Conservation (phyloP, 352 stramenopile species). For the Hyaloperonospora brassicae region DNA sequence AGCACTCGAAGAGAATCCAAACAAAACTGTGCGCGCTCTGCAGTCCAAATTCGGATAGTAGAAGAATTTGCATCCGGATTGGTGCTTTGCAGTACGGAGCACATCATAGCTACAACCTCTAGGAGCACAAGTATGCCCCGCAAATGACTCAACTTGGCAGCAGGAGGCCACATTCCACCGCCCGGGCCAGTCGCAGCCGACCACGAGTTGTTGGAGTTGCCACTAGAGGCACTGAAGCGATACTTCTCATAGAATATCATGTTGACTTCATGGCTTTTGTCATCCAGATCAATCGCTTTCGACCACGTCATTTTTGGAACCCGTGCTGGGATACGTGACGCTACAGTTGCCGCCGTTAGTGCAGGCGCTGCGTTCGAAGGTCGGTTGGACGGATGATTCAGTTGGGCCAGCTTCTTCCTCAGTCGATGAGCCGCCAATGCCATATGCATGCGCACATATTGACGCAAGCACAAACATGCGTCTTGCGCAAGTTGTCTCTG, state of each 20-base stretch:
- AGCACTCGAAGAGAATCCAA: conserved; percentile 67
- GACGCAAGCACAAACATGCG: conserved; percentile 71
- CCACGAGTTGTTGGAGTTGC: conserved; percentile 43
- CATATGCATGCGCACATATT: conserved; percentile 81
- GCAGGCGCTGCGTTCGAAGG: conserved; percentile 26
- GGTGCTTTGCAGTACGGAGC: conserved; percentile 42
- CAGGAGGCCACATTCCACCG: conserved; percentile 60
- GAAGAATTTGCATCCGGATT: conserved; percentile 42
- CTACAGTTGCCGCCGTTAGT: conserved; percentile 42
- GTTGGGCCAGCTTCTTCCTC: conserved; percentile 48
- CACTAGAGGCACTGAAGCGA: conserved; percentile 52
- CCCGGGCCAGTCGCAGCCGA: conserved; percentile 43
- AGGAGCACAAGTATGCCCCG: conserved; percentile 70
- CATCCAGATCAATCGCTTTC: conserved; percentile 76
- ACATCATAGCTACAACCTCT: conserved; percentile 69
- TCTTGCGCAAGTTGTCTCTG: conserved; percentile 80
- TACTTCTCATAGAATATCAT: conserved; percentile 82
- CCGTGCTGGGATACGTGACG: conserved; percentile 53
- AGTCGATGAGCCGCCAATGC: conserved; percentile 62
- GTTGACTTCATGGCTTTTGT: conserved; percentile 80
- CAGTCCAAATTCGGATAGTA: conserved; percentile 56
- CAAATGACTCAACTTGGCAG: conserved; percentile 65
- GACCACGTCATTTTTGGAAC: conserved; percentile 66
- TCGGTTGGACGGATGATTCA: conserved; percentile 51
- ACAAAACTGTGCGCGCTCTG: conserved; percentile 74